Conservation (phyloP, 163 green algal genomes). For the Volvox carteri region DNA sequence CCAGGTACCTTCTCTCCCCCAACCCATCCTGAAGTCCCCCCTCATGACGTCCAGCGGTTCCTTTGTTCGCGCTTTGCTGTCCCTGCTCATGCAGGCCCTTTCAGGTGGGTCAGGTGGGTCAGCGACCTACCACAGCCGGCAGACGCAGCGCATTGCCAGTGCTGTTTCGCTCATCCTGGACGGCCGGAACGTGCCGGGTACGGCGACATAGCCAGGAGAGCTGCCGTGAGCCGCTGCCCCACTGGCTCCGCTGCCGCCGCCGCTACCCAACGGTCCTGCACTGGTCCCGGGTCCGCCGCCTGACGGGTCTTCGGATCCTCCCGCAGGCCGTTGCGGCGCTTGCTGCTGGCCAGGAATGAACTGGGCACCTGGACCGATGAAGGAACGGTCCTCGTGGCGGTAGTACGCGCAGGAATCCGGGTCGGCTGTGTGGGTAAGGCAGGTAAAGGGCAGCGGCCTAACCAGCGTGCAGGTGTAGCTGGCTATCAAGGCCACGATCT, state of each 20-base stretch:
- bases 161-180: constrained; percentile 15
- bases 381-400: constrained; percentile 40
- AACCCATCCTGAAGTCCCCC: too few relatives aligned
- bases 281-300: too few relatives aligned
- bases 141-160: constrained; percentile 43
- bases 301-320: not conserved
- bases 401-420: constrained; percentile 26
- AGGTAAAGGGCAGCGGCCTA: constrained; percentile 37
- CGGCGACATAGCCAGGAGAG: too few relatives aligned
- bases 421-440: not conserved
- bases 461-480: not conserved
- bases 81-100: too few relatives aligned
- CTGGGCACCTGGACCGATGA: not conserved
- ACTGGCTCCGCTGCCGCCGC: not conserved
- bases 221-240: not conserved
- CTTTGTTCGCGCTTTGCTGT: too few relatives aligned
- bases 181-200: constrained; percentile 27
- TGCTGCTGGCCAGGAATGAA: not conserved
- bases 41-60: too few relatives aligned
- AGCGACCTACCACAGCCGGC: constrained; percentile 37
- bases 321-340: not conserved
- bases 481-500: constrained; percentile 26
- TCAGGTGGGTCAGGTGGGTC: too few relatives aligned
- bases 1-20: too few relatives aligned
- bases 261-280: too few relatives aligned